Evolutionary conservation across 495 filamentous ascomycete genomes (phyloP), one percentile per base, ranked within the genome.

Genomic region (Talaromyces liani): DNA sequence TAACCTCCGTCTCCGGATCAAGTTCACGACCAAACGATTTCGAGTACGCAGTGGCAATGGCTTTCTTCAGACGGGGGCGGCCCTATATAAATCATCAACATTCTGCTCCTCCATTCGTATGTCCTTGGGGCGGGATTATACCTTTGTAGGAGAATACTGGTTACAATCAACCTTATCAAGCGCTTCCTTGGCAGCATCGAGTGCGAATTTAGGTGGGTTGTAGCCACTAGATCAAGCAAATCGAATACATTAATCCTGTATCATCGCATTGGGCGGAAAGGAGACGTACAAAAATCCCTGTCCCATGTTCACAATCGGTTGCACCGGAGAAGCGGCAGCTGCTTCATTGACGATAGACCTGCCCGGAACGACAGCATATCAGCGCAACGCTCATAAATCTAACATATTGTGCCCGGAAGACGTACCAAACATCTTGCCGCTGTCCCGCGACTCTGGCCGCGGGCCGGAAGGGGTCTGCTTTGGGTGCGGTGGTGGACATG

Each of bases 331-430:
- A 6, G 90, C 89, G 6, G 83, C 84, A 0, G 87, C 86, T 0
- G 91, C 94, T 80, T 98, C 94, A 68, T 98, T 98, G 80, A 98
- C 86, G 74, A 97, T 96, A 45, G 90, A 88, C 91, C 91, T 96
- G 64, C 1, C 22, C 10, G 0, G 10, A 10, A 31, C 39, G 22
- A 70, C 53, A 70, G 10, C n/a, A 27, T 47, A 22, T 71, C 56
- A 70, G 67, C 54, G 39, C 56, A 70, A 66, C 39, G 33, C 31
- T 47, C 47, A 24, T 24, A 4, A 18, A 55, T 20, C 55, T 53
- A 29, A 27, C 20, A 25, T 31, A 58, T 9, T 60, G 29, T n/a
- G 55, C 25, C 25, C 5, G 10, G 41, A 16, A 59, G 36, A 71
- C 75, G 69, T 76, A 95, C 93, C 93, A 98, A 54, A 98, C 93